phyloP scores from a whole-genome alignment of 371 early-diverging fungal genomes.

The Syncephalastrum racemosum region DNA sequence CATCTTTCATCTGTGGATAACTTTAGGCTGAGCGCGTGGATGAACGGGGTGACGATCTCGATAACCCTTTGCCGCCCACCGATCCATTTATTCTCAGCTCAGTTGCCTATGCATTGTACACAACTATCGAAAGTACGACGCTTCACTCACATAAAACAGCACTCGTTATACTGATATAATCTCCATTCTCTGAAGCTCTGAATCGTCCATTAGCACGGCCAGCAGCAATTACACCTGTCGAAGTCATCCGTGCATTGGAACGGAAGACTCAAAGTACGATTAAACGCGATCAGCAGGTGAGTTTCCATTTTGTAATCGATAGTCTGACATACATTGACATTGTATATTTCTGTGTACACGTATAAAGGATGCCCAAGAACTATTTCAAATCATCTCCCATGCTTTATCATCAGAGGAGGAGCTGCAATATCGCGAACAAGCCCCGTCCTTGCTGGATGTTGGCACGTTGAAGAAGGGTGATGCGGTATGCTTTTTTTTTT shows the following conservation, averaged over 20 bases:
- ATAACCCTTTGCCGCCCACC: slow-evolving; percentile 26
- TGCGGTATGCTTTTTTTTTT: slow-evolving; percentile 12
- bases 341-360: background rate
- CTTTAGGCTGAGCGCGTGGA: slow-evolving; percentile 51
- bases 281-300: slow-evolving; percentile 50
- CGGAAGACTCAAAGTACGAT: slow-evolving; percentile 41
- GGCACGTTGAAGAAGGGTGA: slow-evolving; percentile 20
- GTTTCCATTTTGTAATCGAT: background rate
- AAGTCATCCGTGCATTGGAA: slow-evolving; percentile 41
- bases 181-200: slow-evolving; percentile 3
- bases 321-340: background rate
- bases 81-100: slow-evolving; percentile 46
- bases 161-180: too few species aligned
- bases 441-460: slow-evolving; percentile 44
- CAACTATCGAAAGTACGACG: slow-evolving; percentile 49
- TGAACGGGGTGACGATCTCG: slow-evolving; percentile 50
- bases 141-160: too few species aligned
- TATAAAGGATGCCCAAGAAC: slow-evolving; percentile 93
- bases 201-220: slow-evolving; percentile 45
- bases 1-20: background rate
- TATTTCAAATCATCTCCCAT: slow-evolving; percentile 85
- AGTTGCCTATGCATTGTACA: slow-evolving; percentile 52
- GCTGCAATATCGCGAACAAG: slow-evolving; percentile 36
- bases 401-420: slow-evolving; percentile 75
- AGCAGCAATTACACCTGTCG: slow-evolving; percentile 37